phyloP scores from a whole-genome alignment of 768 basidiomycete species.

The Gloeostereum incarnatum region DNA sequence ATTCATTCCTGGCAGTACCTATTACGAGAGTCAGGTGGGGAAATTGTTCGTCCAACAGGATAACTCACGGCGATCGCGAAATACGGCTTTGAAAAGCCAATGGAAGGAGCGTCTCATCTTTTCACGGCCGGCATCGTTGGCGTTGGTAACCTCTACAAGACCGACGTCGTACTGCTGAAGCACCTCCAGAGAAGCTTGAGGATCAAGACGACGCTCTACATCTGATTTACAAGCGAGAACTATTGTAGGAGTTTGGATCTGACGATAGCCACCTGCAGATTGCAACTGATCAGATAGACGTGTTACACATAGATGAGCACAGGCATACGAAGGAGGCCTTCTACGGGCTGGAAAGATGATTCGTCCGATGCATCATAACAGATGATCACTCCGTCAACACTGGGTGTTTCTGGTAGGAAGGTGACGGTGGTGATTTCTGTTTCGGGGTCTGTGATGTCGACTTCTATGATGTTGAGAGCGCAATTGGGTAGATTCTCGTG shows the following conservation, averaged over 20 bases:
- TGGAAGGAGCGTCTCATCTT: slow-evolving; percentile 72
- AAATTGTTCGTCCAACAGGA: background rate
- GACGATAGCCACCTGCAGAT: slow-evolving; percentile 44
- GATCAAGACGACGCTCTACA: slow-evolving; percentile 47
- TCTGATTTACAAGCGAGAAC: slow-evolving; percentile 89
- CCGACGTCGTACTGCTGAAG: slow-evolving; percentile 63
- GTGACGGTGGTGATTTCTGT: slow-evolving; percentile 15
- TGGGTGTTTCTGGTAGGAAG: slow-evolving; percentile 48
- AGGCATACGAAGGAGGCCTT: slow-evolving; percentile 62
- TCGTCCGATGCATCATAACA: slow-evolving; percentile 73
- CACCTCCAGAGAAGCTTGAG: slow-evolving; percentile 37
- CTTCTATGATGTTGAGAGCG: slow-evolving; percentile 44
- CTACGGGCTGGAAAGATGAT: slow-evolving; percentile 57
- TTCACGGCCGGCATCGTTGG: slow-evolving; percentile 45
- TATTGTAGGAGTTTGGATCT: slow-evolving; percentile 52
- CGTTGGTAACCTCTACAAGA: slow-evolving; percentile 62
- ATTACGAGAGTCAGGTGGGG: background rate
- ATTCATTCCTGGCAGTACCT: slow-evolving; percentile 20
- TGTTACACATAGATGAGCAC: slow-evolving; percentile 5
- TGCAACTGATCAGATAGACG: slow-evolving; percentile 7
- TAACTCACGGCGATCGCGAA: slow-evolving; percentile 37
- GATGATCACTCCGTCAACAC: slow-evolving; percentile 70
- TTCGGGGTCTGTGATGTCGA: slow-evolving; percentile 32
- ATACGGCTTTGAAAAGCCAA: slow-evolving; percentile 61
- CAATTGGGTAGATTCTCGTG: slow-evolving; percentile 30